Evolutionary conservation across 768 basidiomycete species (phyloP), one percentile per base, ranked within the genome.

Genomic region (Favolaschia claudopus): DNA sequence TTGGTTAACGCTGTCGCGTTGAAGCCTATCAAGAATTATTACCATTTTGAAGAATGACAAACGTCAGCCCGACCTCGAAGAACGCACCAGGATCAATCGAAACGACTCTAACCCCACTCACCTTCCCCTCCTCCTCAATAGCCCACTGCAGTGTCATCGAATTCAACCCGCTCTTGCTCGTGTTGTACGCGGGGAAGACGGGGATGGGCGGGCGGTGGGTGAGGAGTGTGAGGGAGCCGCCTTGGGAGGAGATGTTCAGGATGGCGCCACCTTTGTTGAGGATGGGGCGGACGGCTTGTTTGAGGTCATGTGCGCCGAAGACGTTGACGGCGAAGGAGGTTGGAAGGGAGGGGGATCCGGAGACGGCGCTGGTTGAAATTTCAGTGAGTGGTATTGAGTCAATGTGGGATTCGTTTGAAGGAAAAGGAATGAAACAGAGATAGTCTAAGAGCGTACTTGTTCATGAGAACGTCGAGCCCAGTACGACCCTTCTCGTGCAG

Each of bases 91-190:
- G 56, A 45, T 52, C 53, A 6, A 60, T 54, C 25, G 58, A 53
- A 9, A 60, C 39, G 15, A 60, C 51, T 7, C 58, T 42, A n/a
- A 60, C 48, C 19, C 44, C 50, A 9, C 40, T 51, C 9, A 25
- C 33, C 34, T 59, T 58, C 42, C 31, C 14, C 28, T 52, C 44
- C 37, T 59, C 57, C 17, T 53, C 27, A 15, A 60, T 42, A 14
- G 58, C 50, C 58, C 58, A 54, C 19, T 46, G 27, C 15, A 44
- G 32, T 17, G 59, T 60, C 13, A 60, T 20, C n/a, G 31, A 31
- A 32, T 55, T 60, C 7, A 60, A 38, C 25, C 53, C 60, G 3
- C 38, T 20, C 28, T 61, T 62, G 42, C 54, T 56, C 3, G 60
- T 44, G 54, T 34, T 36, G 37, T 62, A 62, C 5, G 54, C 38